Percentiles rank a stretch among this genome's conserved stretches.
phyloP scores from a whole-genome alignment of 352 stramenopile species.

The Phytopythium montanum region DNA sequence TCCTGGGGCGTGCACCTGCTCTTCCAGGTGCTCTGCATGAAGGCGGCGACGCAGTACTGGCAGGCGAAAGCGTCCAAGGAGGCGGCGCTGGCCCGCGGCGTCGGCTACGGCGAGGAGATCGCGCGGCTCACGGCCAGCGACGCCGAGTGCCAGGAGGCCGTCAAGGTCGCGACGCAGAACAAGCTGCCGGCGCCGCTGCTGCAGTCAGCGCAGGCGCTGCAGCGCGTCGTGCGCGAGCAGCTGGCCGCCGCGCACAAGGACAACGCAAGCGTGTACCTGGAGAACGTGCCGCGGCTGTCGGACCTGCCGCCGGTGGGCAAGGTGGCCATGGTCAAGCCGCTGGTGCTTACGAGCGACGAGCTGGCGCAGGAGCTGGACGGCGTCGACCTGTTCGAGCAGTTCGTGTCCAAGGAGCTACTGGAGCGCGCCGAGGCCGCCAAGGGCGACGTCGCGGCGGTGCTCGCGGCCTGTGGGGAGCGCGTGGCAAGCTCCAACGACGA shows the following conservation, averaged over 20 bases:
- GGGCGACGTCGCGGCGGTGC: constrained; percentile 40
- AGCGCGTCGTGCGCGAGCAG: constrained; percentile 51
- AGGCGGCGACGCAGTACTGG: constrained; percentile 74
- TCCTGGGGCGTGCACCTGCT: constrained; percentile 63
- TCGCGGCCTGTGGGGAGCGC: constrained; percentile 31
- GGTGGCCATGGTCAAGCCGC: constrained; percentile 62
- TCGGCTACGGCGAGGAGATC: constrained; percentile 80
- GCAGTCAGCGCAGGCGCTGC: constrained; percentile 50
- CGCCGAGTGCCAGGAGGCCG: constrained; percentile 46
- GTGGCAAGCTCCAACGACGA: constrained; percentile 47
- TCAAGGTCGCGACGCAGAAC: constrained; percentile 57
- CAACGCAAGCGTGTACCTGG: constrained; percentile 79
- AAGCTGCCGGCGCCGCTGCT: constrained; percentile 53
- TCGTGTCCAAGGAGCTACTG: constrained; percentile 56
- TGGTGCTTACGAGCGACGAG: constrained; percentile 44
- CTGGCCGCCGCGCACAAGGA: constrained; percentile 66
- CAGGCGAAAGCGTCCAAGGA: constrained; percentile 66
- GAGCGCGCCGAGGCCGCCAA: constrained; percentile 41
- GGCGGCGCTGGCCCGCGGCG: constrained; percentile 38
- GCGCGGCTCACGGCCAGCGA: constrained; percentile 50
- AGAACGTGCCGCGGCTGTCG: constrained; percentile 58
- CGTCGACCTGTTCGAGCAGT: constrained; percentile 67
- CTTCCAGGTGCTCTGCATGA: constrained; percentile 73
- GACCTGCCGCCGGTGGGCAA: constrained; percentile 58
- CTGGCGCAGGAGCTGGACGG: constrained; percentile 46